Conservation (phyloP, 768 basidiomycete species). For the Glaciozyma martinii region DNA sequence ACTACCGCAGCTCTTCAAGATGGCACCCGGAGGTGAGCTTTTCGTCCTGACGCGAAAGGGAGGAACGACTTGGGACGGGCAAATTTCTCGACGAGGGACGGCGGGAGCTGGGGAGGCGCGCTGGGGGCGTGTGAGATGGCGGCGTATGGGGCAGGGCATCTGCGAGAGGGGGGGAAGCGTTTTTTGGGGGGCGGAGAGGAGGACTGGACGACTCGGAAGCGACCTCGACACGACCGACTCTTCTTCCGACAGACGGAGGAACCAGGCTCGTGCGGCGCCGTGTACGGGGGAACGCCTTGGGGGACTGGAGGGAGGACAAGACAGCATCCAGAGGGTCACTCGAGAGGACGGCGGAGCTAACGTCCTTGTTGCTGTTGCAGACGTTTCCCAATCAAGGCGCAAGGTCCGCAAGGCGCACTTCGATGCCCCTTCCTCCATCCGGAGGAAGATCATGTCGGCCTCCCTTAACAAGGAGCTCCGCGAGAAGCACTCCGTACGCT, state of each 20-base stretch:
- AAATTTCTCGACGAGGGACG: neutral
- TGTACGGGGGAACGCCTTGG: neutral
- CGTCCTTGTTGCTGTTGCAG: constrained; percentile 42
- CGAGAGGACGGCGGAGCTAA: neutral
- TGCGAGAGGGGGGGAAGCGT: too few relatives aligned
- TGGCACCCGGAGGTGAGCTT: constrained; percentile 1
- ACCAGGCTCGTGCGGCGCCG: neutral
- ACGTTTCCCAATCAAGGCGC: constrained; percentile 86
- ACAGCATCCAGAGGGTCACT: neutral
- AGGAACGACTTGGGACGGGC: neutral
- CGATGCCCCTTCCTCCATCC: constrained; percentile 82
- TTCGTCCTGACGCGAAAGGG: neutral
- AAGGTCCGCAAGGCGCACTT: constrained; percentile 99
- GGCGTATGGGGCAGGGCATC: neutral
- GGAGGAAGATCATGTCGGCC: constrained; percentile 97
- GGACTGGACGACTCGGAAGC: too few relatives aligned
- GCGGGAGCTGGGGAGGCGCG: neutral
- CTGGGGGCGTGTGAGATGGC: neutral
- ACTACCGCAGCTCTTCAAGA: neutral
- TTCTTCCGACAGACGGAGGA: too few relatives aligned
- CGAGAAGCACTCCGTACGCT: constrained; percentile 74
- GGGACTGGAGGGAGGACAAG: neutral
- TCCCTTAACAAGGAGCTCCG: constrained; percentile 91
- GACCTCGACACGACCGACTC: too few relatives aligned
- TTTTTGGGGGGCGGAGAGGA: too few relatives aligned